Evolutionary conservation across 1,284 basidiomycete genomes (phyloP).

Genomic region (Microbotryum violaceum): DNA sequence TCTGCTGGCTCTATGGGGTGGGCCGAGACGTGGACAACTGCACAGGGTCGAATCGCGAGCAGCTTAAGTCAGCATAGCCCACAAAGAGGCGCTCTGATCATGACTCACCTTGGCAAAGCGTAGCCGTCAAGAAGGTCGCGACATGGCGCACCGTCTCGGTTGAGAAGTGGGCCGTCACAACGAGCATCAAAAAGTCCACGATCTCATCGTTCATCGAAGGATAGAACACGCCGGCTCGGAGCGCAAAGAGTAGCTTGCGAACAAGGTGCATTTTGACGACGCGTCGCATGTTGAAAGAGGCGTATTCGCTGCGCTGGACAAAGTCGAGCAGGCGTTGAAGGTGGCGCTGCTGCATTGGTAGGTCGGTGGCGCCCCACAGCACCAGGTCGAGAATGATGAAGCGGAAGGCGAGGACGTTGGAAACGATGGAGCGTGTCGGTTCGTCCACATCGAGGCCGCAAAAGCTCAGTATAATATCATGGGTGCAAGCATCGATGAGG

Average conservation of each 20-base stretch:
- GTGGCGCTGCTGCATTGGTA: conserved; percentile 65
- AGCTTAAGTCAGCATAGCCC: not conserved
- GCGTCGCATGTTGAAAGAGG: conserved; percentile 34
- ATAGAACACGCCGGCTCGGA: conserved; percentile 59
- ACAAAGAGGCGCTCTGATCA: too few relatives aligned
- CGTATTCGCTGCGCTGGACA: conserved; percentile 57
- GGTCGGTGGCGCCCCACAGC: conserved; percentile 67
- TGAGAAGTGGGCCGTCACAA: conserved; percentile 7
- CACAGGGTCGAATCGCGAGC: too few relatives aligned
- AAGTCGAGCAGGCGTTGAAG: conserved; percentile 72
- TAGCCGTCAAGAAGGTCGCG: conserved; percentile 15
- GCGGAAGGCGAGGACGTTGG: conserved; percentile 73
- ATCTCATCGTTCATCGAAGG: conserved; percentile 4
- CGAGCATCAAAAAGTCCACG: conserved; percentile 3
- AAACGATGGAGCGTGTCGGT: conserved; percentile 64
- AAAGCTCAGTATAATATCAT: conserved; percentile 72
- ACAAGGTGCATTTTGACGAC: conserved; percentile 49
- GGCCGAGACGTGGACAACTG: not conserved
- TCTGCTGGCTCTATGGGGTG: too few relatives aligned
- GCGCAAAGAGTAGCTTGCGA: conserved; percentile 66
- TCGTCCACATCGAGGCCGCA: conserved; percentile 70
- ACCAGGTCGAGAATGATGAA: conserved; percentile 81
- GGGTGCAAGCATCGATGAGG: conserved; percentile 67
- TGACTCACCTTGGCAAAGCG: conserved; percentile 6
- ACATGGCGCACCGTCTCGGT: conserved; percentile 14